Conservation (phyloP, 73 alveolate genomes). For the Paramecium sonneborni region DNA sequence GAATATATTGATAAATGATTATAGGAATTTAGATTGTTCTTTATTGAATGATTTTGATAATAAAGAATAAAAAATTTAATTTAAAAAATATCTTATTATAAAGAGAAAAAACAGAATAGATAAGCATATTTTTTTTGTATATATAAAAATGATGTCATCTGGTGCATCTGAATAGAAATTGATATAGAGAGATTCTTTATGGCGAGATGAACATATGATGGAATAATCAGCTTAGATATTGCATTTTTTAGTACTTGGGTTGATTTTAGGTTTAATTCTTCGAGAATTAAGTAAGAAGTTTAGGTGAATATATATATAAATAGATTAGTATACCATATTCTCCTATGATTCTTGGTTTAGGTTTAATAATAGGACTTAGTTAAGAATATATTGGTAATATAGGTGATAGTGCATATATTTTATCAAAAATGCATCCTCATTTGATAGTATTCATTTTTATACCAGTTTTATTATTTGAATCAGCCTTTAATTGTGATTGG, state of each 20-base stretch:
- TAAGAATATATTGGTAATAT: neutral
- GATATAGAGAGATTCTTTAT: neutral
- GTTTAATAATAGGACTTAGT: neutral
- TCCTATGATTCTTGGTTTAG: neutral
- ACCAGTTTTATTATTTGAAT: constrained; percentile 67
- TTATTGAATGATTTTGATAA: too few species aligned
- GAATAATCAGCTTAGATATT: neutral
- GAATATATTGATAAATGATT: too few species aligned
- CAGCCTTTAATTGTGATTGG: constrained; percentile 72
- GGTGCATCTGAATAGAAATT: too few species aligned
- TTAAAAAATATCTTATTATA: too few species aligned
- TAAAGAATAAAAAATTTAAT: too few species aligned
- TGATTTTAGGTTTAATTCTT: neutral
- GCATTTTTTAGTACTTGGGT: neutral
- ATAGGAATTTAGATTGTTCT: too few species aligned
- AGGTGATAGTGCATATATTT: constrained; percentile 34
- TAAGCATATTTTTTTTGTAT: too few species aligned
- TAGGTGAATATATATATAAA: neutral
- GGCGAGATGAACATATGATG: neutral
- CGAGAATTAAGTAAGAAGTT: neutral
- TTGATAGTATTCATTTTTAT: constrained; percentile 58
- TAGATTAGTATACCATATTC: neutral
- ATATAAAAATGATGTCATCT: too few species aligned
- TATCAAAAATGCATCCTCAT: constrained; percentile 64
- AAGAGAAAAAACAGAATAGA: too few species aligned